Evolutionary conservation across 495 filamentous ascomycete species (phyloP), one percentile per base, ranked within the genome.

Genomic region (Podospora pseudopauciseta): DNA sequence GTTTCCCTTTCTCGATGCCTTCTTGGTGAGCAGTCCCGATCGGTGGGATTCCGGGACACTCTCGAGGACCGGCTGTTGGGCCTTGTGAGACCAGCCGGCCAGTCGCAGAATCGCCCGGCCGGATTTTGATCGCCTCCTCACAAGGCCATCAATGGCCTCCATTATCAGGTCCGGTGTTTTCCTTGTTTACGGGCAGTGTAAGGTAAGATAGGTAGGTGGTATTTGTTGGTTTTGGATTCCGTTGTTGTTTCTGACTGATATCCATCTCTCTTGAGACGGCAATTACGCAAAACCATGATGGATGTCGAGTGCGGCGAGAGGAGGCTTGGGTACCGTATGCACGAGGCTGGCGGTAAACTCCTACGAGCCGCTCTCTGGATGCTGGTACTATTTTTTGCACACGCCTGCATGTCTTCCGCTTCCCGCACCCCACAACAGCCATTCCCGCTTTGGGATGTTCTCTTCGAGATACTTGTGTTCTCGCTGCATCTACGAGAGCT

Each of bases 351-450:
- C 70, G 70, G 63, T 30, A 62, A 65, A 20, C 27, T 53, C 19
- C 34, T 30, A 57, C 63, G 63, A 66, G 39, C 66, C 54, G 64
- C 63, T 16, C 19, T 64, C 26, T 61, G 55, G 19, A 9, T 39
- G 32, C 34, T 60, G 65, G 70, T 70, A 39, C 65, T 67, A 64
- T 70, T 74, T 74, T 74, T 71, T 71, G 71, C 63, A 57, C 39
- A n/a, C 23, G 23, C 59, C 63, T 73, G 71, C 66, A 71, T 64
- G 63, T 60, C 64, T 71, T 65, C 70, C 68, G 71, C 72, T 74
- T 66, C 65, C 72, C 67, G 64, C 44, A 71, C 69, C 59, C 63
- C 68, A 70, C 68, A 57, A 54, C 68, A 56, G 54, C 13, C 39
- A 4, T 64, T 70, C 32, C 68, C 58, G 16, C 60, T 58, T 66